Base-by-base conservation (phyloP, 2,329 filamentous ascomycete genomes). In the Basipetospora chlamydospora region DNA sequence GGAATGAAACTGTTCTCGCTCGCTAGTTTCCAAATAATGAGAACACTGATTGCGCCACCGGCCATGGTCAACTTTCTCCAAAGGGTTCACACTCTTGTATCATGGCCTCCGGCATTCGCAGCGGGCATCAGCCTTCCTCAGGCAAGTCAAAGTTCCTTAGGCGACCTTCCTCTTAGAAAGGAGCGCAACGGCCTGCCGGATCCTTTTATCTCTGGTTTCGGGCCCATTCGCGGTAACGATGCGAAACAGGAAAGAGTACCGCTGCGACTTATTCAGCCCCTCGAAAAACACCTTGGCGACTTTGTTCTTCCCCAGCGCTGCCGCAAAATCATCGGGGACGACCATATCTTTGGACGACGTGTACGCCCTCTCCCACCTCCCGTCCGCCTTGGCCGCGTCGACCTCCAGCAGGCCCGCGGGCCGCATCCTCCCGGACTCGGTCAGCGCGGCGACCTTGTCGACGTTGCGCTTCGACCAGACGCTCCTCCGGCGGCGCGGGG, bases 381-480 rank as follows among this genome's bases (percentile, higher is more conserved):
- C 73, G 44, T 77, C 70, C 0, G 53, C 56, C 49, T 66, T 70
- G 0, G 72, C 73, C 1, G 63, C 59, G 6, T 73, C 64, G 3
- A 77, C 58, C 28, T 66, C 66, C 1, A 52, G 58, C 28, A 61
- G 46, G 0, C 71, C 72, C 0, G 63, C 50, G 0, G 57, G 54
- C 0, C 53, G 53, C 63, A 77, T 73, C 1, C 62, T 58, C 0
- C 63, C 66, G 7, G 61, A 52, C 1, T 50, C 48, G 2, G 58
- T 50, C 3, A 78, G 51, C 5, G 45, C 46, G 0, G 53, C 58
- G 6, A 73, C 59, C 12, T 69, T 66, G 8, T 53, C 54, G 3
- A 76, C 68, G 44, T 78, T 78, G 28, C 70, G 66, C 41, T 64
- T 59, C 3, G 71, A 77, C 73, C 73, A 77, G 6, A 68, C 47